These are phyloP conservation scores for Nicotiana knightiana DNA, from an alignment of 257 asterid species.

Conservation along the genomic window DNA sequence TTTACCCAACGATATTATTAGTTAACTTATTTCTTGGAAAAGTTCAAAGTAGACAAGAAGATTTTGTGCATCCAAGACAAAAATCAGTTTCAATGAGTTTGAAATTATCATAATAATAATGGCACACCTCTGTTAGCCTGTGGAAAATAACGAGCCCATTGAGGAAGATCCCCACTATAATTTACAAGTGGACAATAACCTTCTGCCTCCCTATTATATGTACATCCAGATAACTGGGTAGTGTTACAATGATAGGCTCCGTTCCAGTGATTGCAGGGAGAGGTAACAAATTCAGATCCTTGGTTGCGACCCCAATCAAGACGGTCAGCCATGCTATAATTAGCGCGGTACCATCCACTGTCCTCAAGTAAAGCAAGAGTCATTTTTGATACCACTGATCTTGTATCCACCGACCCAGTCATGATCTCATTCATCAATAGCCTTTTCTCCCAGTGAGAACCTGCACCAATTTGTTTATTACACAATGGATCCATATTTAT, in stretches of 20 bases:
- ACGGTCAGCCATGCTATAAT: slow-evolving; percentile 84
- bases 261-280: slow-evolving; percentile 84
- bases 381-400: slow-evolving; percentile 94
- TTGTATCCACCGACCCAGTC: slow-evolving; percentile 98
- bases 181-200: slow-evolving; percentile 91
- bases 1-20: not conserved
- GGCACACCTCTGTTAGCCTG: slow-evolving; percentile 75
- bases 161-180: slow-evolving; percentile 91
- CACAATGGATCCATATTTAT: not conserved
- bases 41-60: not conserved
- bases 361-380: slow-evolving; percentile 94
- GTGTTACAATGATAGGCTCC: slow-evolving; percentile 94
- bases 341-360: slow-evolving; percentile 95
- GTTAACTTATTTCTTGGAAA: not conserved
- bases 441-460: slow-evolving; percentile 98
- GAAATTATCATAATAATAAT: not conserved
- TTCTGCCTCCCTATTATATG: slow-evolving; percentile 92
- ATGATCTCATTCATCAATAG: slow-evolving; percentile 93
- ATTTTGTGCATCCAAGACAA: not conserved
- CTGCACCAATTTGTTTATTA: slow-evolving; percentile 34
- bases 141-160: slow-evolving; percentile 90
- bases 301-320: slow-evolving; percentile 96
- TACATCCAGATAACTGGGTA: slow-evolving; percentile 87
- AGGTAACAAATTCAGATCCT: slow-evolving; percentile 79
- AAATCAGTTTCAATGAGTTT: not conserved